A percentile compares a stretch with the other conserved stretches of the same genome.
Evolutionary conservation across 169 alveolate species (phyloP).

Genomic region (Plasmodium blacklocki): DNA sequence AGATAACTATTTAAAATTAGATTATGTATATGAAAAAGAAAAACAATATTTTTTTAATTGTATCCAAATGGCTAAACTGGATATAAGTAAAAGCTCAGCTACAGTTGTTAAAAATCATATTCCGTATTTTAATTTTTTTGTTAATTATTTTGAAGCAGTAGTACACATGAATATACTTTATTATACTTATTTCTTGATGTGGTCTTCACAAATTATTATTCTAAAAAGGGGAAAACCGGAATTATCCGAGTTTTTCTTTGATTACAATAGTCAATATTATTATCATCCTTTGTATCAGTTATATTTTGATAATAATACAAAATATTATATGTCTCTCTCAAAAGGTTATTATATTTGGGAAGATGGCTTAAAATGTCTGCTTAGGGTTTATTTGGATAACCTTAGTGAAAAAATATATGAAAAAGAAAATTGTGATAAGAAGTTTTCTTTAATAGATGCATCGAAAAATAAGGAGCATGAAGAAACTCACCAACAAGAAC

Average conservation of each 20-base stretch:
- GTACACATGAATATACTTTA: slow-evolving; percentile 10
- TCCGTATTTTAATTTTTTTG: slow-evolving; percentile 69
- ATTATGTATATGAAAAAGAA: slow-evolving; percentile 60
- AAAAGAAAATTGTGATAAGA: neutral
- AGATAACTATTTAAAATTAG: slow-evolving; percentile 54
- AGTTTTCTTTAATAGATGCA: neutral
- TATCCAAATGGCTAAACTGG: slow-evolving; percentile 38
- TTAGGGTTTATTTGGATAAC: slow-evolving; percentile 50
- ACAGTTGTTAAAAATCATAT: slow-evolving; percentile 19
- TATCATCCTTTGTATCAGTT: slow-evolving; percentile 65
- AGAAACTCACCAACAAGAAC: neutral
- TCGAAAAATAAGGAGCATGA: neutral
- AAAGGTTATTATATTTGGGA: slow-evolving; percentile 83
- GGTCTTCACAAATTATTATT: slow-evolving; percentile 71
- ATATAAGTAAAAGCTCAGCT: slow-evolving; percentile 45
- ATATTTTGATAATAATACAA: slow-evolving; percentile 84
- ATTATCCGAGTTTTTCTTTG: slow-evolving; percentile 58
- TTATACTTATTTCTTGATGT: slow-evolving; percentile 34
- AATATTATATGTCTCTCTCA: slow-evolving; percentile 82
- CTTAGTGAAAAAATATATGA: neutral
- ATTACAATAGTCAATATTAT: slow-evolving; percentile 58
- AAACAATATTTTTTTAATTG: slow-evolving; percentile 55
- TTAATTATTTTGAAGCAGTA: slow-evolving; percentile 46
- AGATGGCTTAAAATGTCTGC: slow-evolving; percentile 61
- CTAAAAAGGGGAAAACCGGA: slow-evolving; percentile 51